A percentile compares a stretch with the other conserved stretches of the same genome.
phyloP scores from a whole-genome alignment of 345 rosid species.

The Dovyalis caffra region DNA sequence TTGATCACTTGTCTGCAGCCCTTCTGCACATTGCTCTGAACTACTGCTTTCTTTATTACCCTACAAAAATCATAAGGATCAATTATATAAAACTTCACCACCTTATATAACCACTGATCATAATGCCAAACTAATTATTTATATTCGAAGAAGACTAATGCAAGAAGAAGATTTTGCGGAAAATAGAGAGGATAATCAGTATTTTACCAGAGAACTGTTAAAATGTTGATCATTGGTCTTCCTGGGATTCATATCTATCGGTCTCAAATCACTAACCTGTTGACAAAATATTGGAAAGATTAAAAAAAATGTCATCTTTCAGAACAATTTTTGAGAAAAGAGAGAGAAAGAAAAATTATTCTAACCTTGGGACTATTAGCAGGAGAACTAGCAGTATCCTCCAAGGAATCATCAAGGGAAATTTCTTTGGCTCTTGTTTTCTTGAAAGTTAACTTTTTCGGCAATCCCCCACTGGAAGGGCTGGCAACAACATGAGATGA shows the following conservation, averaged over 20 bases:
- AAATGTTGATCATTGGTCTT: constrained; percentile 37
- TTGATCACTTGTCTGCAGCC: constrained; percentile 24
- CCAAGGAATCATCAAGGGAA: constrained; percentile 65
- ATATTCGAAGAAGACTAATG: background rate
- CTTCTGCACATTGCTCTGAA: constrained; percentile 25
- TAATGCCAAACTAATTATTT: background rate
- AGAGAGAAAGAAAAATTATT: background rate
- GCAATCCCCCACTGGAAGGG: constrained; percentile 20
- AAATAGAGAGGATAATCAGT: constrained; percentile 9
- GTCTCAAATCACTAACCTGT: constrained; percentile 55
- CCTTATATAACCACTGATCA: background rate
- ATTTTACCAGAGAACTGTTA: constrained; percentile 41
- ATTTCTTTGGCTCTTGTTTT: constrained; percentile 52
- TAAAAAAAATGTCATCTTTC: background rate
- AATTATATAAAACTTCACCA: background rate
- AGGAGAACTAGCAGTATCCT: constrained; percentile 94
- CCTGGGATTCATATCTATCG: constrained; percentile 38
- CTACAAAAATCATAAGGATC: constrained; percentile 22
- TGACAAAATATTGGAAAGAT: background rate
- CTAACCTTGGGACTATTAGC: constrained; percentile 73
- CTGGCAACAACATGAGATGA: constrained; percentile 13
- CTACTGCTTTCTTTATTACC: constrained; percentile 21
- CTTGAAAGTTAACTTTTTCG: constrained; percentile 45
- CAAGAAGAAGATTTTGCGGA: no score
- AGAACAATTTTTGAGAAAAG: background rate